Evolutionary conservation across 208 protist genomes (phyloP).

Genomic region (Leishmania aethiopica): DNA sequence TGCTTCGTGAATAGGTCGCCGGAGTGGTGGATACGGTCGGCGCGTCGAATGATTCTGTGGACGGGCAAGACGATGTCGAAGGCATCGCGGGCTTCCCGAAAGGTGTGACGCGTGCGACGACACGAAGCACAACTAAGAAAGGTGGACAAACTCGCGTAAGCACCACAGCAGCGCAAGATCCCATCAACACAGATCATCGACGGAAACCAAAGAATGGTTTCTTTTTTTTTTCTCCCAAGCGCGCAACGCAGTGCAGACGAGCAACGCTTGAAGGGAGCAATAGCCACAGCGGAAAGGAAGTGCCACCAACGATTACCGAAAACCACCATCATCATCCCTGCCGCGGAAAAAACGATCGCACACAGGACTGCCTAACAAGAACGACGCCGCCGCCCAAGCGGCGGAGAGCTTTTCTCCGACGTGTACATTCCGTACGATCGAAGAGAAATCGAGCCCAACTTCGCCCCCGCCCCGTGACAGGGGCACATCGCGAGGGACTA

Average conservation of each 20-base stretch:
- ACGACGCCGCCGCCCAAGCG: no score
- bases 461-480: not conserved
- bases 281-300: not conserved
- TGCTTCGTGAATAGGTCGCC: not conserved
- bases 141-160: not conserved
- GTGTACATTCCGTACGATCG: not conserved
- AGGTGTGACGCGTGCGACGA: not conserved
- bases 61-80: not conserved
- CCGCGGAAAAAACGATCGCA: not conserved
- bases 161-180: not conserved
- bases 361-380: not conserved
- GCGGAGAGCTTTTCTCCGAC: not conserved
- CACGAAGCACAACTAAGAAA: not conserved
- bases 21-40: not conserved
- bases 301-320: not conserved
- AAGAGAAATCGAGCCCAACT: not conserved
- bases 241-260: not conserved
- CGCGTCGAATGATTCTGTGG: not conserved
- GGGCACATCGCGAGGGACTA: not conserved
- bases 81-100: not conserved
- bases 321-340: not conserved
- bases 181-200: not conserved
- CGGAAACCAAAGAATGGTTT: not conserved
- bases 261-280: not conserved
- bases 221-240: no score